These are phyloP conservation scores for Suhomyces ambrosiae DNA, from an alignment of 1,139 yeast species.

Conservation along the genomic window DNA sequence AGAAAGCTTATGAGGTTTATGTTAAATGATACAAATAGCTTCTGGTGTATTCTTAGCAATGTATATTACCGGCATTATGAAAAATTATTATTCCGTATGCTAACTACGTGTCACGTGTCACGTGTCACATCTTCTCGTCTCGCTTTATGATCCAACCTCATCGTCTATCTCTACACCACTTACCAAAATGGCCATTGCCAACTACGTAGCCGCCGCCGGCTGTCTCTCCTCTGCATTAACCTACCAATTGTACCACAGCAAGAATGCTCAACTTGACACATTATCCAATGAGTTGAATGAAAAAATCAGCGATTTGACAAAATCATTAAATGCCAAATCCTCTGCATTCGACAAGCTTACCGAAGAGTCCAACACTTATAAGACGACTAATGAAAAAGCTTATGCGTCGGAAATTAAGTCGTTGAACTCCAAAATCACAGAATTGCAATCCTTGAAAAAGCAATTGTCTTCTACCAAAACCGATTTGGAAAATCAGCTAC, in stretches of 20 bases:
- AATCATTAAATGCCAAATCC: slow-evolving; percentile 15
- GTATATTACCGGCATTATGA: too few relatives aligned
- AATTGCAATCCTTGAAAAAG: slow-evolving; percentile 13
- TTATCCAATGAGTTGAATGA: slow-evolving; percentile 18
- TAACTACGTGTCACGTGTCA: too few relatives aligned
- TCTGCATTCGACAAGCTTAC: slow-evolving; percentile 13
- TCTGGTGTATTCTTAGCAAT: too few relatives aligned
- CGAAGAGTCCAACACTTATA: slow-evolving; percentile 9
- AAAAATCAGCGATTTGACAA: slow-evolving; percentile 17
- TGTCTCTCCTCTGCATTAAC: slow-evolving; percentile 27
- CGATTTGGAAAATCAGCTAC: slow-evolving; percentile 14
- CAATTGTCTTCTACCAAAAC: slow-evolving; percentile 11
- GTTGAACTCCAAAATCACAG: slow-evolving; percentile 13
- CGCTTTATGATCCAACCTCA: not conserved
- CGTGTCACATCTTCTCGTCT: too few relatives aligned
- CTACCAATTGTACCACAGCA: slow-evolving; percentile 30
- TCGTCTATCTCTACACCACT: not conserved
- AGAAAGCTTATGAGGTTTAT: too few relatives aligned
- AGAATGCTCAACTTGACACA: slow-evolving; percentile 24
- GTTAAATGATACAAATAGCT: too few relatives aligned
- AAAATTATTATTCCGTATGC: too few relatives aligned
- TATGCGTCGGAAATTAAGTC: slow-evolving; percentile 9
- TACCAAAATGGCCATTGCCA: slow-evolving; percentile 17
- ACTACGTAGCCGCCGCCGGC: slow-evolving; percentile 28
- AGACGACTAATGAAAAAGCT: slow-evolving; percentile 9